These are phyloP conservation scores for Kondoa malvinella DNA, from an alignment of 768 basidiomycete genomes.

Conservation along the genomic window DNA sequence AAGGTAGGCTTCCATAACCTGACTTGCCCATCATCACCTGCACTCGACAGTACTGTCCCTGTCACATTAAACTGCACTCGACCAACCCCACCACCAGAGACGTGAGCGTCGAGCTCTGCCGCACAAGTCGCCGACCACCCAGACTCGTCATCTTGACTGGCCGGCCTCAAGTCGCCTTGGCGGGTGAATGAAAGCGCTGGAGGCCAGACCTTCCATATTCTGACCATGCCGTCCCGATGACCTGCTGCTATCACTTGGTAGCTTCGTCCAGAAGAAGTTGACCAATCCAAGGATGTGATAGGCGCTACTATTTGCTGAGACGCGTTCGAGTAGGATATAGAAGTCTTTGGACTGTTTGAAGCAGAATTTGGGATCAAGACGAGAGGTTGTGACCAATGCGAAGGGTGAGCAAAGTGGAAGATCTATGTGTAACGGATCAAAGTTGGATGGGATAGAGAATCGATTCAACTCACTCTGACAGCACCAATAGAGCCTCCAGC, in stretches of 20 bases:
- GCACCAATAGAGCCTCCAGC: slow-evolving; percentile 53
- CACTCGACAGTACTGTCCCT: slow-evolving; percentile 65
- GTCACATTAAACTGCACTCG: slow-evolving; percentile 76
- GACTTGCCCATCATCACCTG: slow-evolving; percentile 66
- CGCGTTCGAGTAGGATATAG: slow-evolving; percentile 26
- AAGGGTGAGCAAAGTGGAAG: slow-evolving; percentile 50
- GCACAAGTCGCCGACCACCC: slow-evolving; percentile 60
- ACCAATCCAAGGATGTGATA: slow-evolving; percentile 76
- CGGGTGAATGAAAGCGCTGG: slow-evolving; percentile 23
- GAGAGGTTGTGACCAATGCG: slow-evolving; percentile 38
- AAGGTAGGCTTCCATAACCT: slow-evolving; percentile 51
- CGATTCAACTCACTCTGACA: slow-evolving; percentile 46
- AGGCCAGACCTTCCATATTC: slow-evolving; percentile 73
- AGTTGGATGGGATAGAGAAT: slow-evolving; percentile 4
- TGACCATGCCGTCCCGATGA: slow-evolving; percentile 64
- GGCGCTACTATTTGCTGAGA: slow-evolving; percentile 37
- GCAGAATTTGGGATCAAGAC: slow-evolving; percentile 28
- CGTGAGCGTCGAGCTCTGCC: slow-evolving; percentile 61
- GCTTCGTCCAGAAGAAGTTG: slow-evolving; percentile 78
- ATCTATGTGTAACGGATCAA: slow-evolving; percentile 39
- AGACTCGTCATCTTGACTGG: slow-evolving; percentile 17
- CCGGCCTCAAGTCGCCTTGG: slow-evolving; percentile 19
- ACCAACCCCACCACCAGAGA: slow-evolving; percentile 12
- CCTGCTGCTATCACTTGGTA: slow-evolving; percentile 91
- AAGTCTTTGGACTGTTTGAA: slow-evolving; percentile 30